A percentile compares a stretch with the other conserved stretches of the same genome.
These are phyloP conservation scores for Amaranthus tricolor DNA, from an alignment of 179 eudicot genomes.

Conservation along the genomic window DNA sequence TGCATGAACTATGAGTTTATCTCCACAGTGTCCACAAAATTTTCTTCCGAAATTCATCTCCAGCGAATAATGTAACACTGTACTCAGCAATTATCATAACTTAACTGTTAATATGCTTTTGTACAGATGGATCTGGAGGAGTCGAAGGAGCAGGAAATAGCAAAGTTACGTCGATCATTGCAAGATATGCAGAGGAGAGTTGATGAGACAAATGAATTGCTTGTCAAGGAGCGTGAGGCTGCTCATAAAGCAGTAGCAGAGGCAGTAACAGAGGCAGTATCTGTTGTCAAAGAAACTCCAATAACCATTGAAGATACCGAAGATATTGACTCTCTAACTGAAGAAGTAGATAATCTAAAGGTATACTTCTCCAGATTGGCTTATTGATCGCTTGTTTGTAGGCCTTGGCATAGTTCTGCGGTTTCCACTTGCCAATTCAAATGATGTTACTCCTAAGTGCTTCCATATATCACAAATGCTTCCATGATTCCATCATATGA, in stretches of 20 bases:
- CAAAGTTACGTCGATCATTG: constrained; percentile 59
- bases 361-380: constrained; percentile 34
- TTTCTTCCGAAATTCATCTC: not conserved
- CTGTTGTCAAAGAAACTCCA: constrained; percentile 63
- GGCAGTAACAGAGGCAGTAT: constrained; percentile 58
- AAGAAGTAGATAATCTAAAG: constrained; percentile 74
- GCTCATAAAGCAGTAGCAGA: constrained; percentile 66
- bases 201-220: constrained; percentile 55
- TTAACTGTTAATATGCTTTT: constrained; percentile 11
- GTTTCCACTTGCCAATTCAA: not conserved
- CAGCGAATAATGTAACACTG: too few species aligned
- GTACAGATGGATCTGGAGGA: constrained; percentile 84
- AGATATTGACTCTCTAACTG: constrained; percentile 54
- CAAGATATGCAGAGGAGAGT: constrained; percentile 59
- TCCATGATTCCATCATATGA: not conserved
- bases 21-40: not conserved
- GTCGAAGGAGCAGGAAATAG: constrained; percentile 66
- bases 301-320: constrained; percentile 70
- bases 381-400: constrained; percentile 7
- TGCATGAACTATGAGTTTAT: too few species aligned
- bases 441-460: not conserved
- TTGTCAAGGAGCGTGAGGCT: constrained; percentile 61
- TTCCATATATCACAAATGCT: not conserved
- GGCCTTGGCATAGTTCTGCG: not conserved
- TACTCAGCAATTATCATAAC: not conserved